Evolutionary conservation across 345 rosid species (phyloP).

Genomic region (Citrus hindsii): DNA sequence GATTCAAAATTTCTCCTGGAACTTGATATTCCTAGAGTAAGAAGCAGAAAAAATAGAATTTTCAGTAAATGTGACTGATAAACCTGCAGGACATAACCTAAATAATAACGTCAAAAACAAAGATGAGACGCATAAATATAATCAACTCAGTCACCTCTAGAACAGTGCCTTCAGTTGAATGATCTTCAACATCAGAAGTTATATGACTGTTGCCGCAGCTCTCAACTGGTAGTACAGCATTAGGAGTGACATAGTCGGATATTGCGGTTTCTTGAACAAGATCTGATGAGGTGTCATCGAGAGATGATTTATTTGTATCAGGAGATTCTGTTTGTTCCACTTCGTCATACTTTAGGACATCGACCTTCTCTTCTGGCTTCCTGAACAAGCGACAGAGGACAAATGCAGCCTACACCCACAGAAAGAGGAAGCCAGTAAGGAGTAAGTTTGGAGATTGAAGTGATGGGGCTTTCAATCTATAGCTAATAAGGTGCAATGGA

Average conservation of each 20-base stretch:
- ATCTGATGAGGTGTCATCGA: conserved; percentile 63
- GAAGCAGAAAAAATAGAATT: conserved; percentile 5
- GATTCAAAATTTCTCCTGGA: conserved; percentile 19
- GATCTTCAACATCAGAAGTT: conserved; percentile 55
- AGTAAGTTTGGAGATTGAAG: too few relatives aligned
- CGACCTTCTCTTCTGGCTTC: conserved; percentile 56
- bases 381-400: conserved; percentile 85
- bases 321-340: conserved; percentile 53
- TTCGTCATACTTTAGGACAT: conserved; percentile 42
- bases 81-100: background rate
- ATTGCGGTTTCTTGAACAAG: conserved; percentile 44
- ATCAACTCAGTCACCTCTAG: conserved; percentile 36
- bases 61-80: too few relatives aligned
- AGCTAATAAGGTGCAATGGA: too few relatives aligned
- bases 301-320: conserved; percentile 48
- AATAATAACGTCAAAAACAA: background rate
- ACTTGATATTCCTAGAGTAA: conserved; percentile 36
- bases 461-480: too few relatives aligned
- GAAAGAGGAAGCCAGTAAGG: background rate
- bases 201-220: conserved; percentile 45
- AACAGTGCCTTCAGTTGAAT: conserved; percentile 29
- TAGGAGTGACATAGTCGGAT: conserved; percentile 26
- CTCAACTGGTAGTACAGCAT: conserved; percentile 27
- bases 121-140: background rate
- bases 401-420: conserved; percentile 47